Evolutionary conservation across 2,329 filamentous ascomycete genomes (phyloP).

Genomic region (Dactylonectria estremocensis): DNA sequence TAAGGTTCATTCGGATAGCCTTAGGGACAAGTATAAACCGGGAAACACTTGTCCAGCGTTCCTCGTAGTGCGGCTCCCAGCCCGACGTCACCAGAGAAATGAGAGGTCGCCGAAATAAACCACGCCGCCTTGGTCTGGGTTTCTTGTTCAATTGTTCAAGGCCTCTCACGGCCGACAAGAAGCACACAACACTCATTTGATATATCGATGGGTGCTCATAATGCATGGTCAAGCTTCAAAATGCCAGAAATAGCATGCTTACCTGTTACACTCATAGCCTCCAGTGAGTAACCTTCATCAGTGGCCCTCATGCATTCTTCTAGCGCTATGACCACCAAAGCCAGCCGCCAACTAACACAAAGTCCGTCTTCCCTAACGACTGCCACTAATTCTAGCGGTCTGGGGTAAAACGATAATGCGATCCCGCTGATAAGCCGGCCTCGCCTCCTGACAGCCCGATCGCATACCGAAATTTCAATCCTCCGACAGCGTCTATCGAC

Average conservation of each 20-base stretch:
- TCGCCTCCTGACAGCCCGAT: slow-evolving; percentile 28
- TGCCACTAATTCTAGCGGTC: slow-evolving; percentile 11
- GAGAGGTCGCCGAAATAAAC: background rate
- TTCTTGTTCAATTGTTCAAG: too few species aligned
- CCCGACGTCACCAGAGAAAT: background rate
- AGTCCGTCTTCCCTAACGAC: background rate
- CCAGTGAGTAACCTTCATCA: background rate
- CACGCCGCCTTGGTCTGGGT: background rate
- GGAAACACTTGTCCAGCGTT: slow-evolving; percentile 3
- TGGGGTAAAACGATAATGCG: slow-evolving; percentile 52
- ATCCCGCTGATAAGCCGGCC: slow-evolving; percentile 49
- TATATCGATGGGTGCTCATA: too few species aligned
- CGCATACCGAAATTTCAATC: slow-evolving; percentile 50
- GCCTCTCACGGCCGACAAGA: too few species aligned
- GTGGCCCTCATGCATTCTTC: background rate
- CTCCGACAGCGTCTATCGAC: slow-evolving; percentile 35
- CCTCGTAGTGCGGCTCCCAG: slow-evolving; percentile 17
- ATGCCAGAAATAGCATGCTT: background rate
- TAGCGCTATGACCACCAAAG: background rate
- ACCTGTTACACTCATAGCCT: background rate
- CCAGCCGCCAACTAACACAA: background rate
- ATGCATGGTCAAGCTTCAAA: too few species aligned
- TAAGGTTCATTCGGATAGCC: background rate
- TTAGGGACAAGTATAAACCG: background rate
- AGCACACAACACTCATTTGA: too few species aligned